Percentiles rank a stretch among this genome's conserved stretches.
phyloP scores from a whole-genome alignment of 2,329 filamentous ascomycete genomes.

The Boeremia exigua region DNA sequence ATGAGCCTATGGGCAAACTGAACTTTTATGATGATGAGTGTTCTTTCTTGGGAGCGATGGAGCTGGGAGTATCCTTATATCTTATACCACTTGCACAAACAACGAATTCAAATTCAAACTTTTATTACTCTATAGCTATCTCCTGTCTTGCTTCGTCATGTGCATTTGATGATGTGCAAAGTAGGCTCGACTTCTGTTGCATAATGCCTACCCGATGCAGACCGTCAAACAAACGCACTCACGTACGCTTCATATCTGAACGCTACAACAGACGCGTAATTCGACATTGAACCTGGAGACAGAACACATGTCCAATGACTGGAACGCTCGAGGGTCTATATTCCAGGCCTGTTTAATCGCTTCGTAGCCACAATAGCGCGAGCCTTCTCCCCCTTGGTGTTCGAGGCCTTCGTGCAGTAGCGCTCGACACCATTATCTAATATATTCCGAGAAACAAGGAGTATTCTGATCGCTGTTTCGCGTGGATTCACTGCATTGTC shows the following conservation, averaged over 20 bases:
- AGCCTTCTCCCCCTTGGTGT: conserved; percentile 21
- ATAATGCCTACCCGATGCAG: not conserved
- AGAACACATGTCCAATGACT: conserved; percentile 19
- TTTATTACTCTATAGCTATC: not conserved
- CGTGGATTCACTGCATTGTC: conserved; percentile 23
- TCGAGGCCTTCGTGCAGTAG: conserved; percentile 20
- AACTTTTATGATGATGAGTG: not conserved
- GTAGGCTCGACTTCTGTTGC: not conserved
- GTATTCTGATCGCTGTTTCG: not conserved
- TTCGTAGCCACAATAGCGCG: conserved; percentile 18
- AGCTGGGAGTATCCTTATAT: not conserved
- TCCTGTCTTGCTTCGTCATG: not conserved
- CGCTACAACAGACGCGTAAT: conserved; percentile 31
- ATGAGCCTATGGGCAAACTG: not conserved
- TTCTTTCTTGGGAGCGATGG: conserved; percentile 1
- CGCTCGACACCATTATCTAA: conserved; percentile 22
- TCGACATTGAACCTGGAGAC: conserved; percentile 17
- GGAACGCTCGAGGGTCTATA: conserved; percentile 16
- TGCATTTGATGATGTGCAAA: not conserved
- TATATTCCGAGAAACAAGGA: conserved; percentile 32
- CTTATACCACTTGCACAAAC: not conserved
- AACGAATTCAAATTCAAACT: not conserved
- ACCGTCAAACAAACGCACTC: conserved; percentile 14
- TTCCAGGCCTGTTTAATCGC: conserved; percentile 19
- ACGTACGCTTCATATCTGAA: conserved; percentile 46